Evolutionary conservation across 2,329 filamentous ascomycete genomes (phyloP), one percentile per base, ranked within the genome.

Genomic region (Lachnellula subtilissima): DNA sequence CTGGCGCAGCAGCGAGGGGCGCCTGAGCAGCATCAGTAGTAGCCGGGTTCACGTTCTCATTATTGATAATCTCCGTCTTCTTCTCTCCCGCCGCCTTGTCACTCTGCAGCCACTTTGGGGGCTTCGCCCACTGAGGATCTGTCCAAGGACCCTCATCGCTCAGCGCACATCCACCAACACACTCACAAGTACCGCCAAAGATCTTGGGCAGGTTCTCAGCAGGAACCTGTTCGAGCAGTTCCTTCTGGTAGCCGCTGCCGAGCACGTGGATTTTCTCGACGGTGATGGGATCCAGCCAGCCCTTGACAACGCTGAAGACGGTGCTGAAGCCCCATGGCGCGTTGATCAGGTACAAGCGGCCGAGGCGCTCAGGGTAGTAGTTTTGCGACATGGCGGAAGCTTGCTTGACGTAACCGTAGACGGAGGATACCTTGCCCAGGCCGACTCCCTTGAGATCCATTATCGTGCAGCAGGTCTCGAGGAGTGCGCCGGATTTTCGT

Each of bases 401-500:
- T 71, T 88, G 83, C 68, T 84, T 84, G 65, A 99, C 83, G 78
- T 97, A 97, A 53, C 84, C 82, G 78, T 95, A 96, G 56, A 97
- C 93, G 59, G 88, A 87, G 60, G 85, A 82, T 45, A 90, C 86
- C 75, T 88, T 94, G 71, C 80, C 81, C 66, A 97, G 76, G 57
- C 90, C 90, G 23, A 99, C 92, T 60, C 92, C 92, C 79, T 96
- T 96, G 73, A 97, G 82, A 75, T 99, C 94, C 87, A 97, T 94
- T 76, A 99, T 91, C 62, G 89, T 93, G 85, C 94, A 97, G 79
- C 91, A 97, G 23, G 94, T 99, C 80, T 99, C 94, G 69, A 97
- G 87, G 56, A 99, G 85, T 69, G 87, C 84, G 67, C 89, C 91
- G 23, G 87, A 80, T 77, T 96, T 96, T 75, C 93, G 91, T 55